Percentiles rank a stretch among this genome's conserved stretches.
Evolutionary conservation across 345 rosid genomes (phyloP).

Genomic region (Citrus inodora): DNA sequence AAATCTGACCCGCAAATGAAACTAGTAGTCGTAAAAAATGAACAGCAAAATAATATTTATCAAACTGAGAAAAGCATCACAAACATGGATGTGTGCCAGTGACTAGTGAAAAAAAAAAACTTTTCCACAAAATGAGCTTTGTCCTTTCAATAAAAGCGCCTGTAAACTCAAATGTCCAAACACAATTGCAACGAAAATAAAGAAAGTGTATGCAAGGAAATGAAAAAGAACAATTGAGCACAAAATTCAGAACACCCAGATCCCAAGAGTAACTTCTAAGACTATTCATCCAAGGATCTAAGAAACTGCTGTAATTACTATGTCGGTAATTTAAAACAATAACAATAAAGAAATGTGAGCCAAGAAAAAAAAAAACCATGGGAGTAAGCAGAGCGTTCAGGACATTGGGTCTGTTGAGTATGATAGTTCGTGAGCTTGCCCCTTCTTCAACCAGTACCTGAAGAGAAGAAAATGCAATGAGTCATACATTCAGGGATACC

Average conservation of each 20-base stretch:
- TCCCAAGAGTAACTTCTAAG: neutral
- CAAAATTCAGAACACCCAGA: neutral
- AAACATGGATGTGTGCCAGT: neutral
- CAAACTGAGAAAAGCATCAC: neutral
- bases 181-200: neutral
- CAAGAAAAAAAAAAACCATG: conserved; percentile 4
- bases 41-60: neutral
- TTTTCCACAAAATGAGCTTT: neutral
- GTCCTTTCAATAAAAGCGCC: neutral
- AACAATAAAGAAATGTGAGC: neutral
- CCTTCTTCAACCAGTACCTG: conserved; percentile 20
- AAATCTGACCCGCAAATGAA: neutral
- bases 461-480: neutral
- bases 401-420: conserved; percentile 20
- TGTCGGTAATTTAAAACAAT: no score
- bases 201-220: neutral
- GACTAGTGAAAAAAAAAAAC: no score
- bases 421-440: conserved; percentile 18
- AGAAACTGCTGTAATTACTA: no score
- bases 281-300: neutral
- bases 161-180: neutral
- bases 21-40: neutral
- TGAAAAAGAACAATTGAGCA: neutral
- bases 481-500: neutral
- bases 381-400: conserved; percentile 21